These are phyloP conservation scores for Teunomyces stri DNA, from an alignment of 805 yeast genomes.

Conservation along the genomic window DNA sequence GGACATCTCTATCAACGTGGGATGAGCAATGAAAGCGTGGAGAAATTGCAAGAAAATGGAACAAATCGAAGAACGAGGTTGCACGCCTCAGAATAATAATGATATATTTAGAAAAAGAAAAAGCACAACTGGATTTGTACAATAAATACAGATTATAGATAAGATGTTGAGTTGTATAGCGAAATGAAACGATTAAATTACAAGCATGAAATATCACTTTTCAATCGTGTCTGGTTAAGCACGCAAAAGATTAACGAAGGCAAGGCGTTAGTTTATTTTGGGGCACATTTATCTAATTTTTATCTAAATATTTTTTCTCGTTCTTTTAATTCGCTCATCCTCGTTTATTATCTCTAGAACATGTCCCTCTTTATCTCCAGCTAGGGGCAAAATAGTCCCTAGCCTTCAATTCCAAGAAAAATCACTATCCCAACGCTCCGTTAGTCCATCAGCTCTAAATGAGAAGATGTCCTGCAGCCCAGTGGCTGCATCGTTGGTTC, in stretches of 20 bases:
- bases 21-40: neutral
- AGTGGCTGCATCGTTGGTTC: conserved; percentile 52
- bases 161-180: too few relatives aligned
- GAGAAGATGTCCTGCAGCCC: conserved; percentile 51
- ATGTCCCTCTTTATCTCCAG: conserved; percentile 1
- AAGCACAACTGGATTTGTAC: neutral
- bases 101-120: neutral
- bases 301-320: too few relatives aligned
- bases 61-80: neutral
- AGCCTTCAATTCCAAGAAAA: conserved; percentile 2
- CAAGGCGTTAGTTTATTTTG: too few relatives aligned
- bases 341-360: neutral
- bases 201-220: too few relatives aligned
- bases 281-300: too few relatives aligned
- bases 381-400: neutral
- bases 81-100: neutral
- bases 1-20: neutral
- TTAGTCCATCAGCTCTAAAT: conserved; percentile 43
- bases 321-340: neutral
- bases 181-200: too few relatives aligned
- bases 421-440: conserved; percentile 56
- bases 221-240: too few relatives aligned
- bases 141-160: too few relatives aligned
- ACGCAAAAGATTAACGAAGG: too few relatives aligned
- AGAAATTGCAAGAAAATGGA: neutral